Conservation (phyloP, 1,284 basidiomycete species). For the Moesziomyces sp. region DNA sequence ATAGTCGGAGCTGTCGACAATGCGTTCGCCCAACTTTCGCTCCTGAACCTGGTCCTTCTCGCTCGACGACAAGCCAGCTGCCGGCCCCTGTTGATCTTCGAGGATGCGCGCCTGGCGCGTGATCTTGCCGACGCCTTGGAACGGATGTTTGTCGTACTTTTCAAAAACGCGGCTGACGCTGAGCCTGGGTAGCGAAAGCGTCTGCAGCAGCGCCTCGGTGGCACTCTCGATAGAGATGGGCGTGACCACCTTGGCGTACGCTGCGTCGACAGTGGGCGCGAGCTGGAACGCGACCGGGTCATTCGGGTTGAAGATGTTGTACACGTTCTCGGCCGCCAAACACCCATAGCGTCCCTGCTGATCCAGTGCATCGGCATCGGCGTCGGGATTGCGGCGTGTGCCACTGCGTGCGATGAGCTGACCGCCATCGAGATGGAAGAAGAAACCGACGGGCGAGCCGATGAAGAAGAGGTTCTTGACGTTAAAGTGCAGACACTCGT, state of each 20-base stretch:
- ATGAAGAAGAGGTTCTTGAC: conserved; percentile 72
- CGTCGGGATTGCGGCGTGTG: conserved; percentile 69
- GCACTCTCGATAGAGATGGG: conserved; percentile 67
- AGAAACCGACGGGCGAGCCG: conserved; percentile 73
- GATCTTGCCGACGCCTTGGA: conserved; percentile 43
- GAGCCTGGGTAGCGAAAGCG: conserved; percentile 60
- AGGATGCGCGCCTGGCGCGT: conserved; percentile 14
- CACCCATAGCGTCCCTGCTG: conserved; percentile 71
- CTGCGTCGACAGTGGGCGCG: conserved; percentile 66
- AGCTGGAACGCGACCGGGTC: conserved; percentile 69
- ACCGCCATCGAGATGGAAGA: conserved; percentile 72
- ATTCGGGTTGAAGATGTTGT: conserved; percentile 69
- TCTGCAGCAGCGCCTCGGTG: conserved; percentile 60
- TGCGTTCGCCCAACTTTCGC: conserved; percentile 16
- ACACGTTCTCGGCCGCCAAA: conserved; percentile 71
- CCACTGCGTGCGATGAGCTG: conserved; percentile 72
- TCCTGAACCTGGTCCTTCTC: conserved; percentile 13
- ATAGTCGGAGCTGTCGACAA: conserved; percentile 31
- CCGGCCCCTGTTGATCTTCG: conserved; percentile 9
- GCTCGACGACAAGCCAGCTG: conserved; percentile 6
- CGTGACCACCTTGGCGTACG: conserved; percentile 66
- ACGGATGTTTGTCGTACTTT: conserved; percentile 44
- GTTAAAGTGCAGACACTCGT: conserved; percentile 65
- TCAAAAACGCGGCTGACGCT: conserved; percentile 66
- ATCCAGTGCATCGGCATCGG: conserved; percentile 57